Percentiles rank a stretch among this genome's conserved stretches.
phyloP scores from a whole-genome alignment of 73 alveolate species.

The Halteria grandinella region DNA sequence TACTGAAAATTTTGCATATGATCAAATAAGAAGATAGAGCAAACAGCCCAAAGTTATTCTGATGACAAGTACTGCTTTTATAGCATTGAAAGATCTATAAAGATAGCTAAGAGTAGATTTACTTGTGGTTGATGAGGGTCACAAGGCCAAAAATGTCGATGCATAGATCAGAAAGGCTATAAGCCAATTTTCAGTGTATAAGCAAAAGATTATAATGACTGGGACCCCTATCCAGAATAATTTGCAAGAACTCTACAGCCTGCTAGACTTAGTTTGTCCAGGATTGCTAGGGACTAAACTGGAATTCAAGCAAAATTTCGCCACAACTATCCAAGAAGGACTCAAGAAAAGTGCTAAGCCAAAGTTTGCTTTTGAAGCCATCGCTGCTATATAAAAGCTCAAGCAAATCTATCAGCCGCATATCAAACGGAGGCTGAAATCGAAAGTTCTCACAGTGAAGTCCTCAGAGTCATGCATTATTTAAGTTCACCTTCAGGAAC shows the following conservation, averaged over 20 bases:
- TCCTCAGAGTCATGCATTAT: constrained; percentile 9
- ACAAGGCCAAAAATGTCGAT: constrained; percentile 64
- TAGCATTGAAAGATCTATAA: background rate
- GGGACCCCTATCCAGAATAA: constrained; percentile 81
- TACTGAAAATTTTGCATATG: background rate
- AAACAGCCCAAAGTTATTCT: background rate
- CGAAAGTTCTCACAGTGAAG: constrained; percentile 27
- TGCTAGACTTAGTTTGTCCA: constrained; percentile 63
- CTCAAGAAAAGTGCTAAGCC: constrained; percentile 34
- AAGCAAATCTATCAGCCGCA: constrained; percentile 63
- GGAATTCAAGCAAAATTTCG: constrained; percentile 52
- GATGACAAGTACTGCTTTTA: background rate
- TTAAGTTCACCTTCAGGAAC: background rate
- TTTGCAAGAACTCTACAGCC: constrained; percentile 65
- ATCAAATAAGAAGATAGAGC: background rate
- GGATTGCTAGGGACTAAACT: constrained; percentile 59
- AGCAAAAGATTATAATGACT: constrained; percentile 49
- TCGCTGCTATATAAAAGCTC: constrained; percentile 34
- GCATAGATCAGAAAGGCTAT: constrained; percentile 53
- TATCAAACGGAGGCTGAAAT: constrained; percentile 64
- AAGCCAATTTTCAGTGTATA: constrained; percentile 27
- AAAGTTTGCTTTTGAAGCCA: constrained; percentile 19
- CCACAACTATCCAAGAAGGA: constrained; percentile 66
- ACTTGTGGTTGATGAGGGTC: constrained; percentile 81
- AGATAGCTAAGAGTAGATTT: constrained; percentile 30